These are phyloP conservation scores for Blepharisma japonicum DNA, from an alignment of 73 alveolate genomes.

Conservation along the genomic window DNA sequence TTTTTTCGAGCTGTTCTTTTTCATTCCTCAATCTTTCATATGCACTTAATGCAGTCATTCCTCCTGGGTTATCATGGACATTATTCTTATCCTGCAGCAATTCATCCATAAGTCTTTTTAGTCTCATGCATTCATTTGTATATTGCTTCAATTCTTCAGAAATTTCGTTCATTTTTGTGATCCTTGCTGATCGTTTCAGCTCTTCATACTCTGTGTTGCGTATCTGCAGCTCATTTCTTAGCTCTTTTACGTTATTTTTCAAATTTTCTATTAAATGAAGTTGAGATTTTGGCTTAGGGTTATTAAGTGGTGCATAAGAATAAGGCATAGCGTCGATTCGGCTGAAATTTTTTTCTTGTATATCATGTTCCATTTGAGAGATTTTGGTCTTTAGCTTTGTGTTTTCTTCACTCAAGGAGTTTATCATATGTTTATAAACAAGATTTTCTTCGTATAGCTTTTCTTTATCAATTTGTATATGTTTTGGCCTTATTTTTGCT, in stretches of 20 bases:
- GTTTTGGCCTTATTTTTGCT: slow-evolving; percentile 2
- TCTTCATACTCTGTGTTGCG: slow-evolving; percentile 40
- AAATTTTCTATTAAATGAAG: not conserved
- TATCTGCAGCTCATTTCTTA: slow-evolving; percentile 22
- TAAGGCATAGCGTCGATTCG: too few species aligned
- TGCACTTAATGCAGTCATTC: too few species aligned
- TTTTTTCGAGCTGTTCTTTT: too few species aligned
- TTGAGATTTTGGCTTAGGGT: too few species aligned
- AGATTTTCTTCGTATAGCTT: slow-evolving; percentile 25
- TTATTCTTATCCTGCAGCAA: not conserved
- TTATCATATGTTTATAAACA: not conserved
- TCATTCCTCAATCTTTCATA: too few species aligned
- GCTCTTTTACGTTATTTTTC: slow-evolving; percentile 50
- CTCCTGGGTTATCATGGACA: too few species aligned
- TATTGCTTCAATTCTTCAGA: slow-evolving; percentile 54
- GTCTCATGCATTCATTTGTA: slow-evolving; percentile 61
- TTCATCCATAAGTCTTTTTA: slow-evolving; percentile 49
- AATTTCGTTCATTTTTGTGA: slow-evolving; percentile 46
- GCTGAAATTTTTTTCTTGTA: not conserved
- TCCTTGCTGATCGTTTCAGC: slow-evolving; percentile 50
- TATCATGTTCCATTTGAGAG: slow-evolving; percentile 10
- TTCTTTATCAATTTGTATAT: slow-evolving; percentile 15
- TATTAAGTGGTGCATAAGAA: too few species aligned
- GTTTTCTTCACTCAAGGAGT: not conserved
- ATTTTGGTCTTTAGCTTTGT: slow-evolving; percentile 12